Evolutionary conservation across 257 asterid genomes (phyloP), one percentile per base, ranked within the genome.

Genomic region (Echium plantagineum): DNA sequence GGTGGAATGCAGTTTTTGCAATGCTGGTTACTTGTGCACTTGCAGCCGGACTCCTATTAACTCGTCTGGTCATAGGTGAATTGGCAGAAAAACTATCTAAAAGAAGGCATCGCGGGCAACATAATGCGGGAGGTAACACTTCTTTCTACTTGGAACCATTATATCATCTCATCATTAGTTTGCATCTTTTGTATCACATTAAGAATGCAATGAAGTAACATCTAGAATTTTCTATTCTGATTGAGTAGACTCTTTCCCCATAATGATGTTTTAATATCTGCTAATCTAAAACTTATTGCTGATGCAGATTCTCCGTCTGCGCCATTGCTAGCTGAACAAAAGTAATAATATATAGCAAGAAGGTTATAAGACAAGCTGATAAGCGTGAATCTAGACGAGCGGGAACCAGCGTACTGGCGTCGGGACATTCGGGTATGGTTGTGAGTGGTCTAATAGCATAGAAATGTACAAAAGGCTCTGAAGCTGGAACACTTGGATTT

Each of bases 1-100:
- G 95, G 15, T 89, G 97, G 97, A 74, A 76, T 73, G 60, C 74
- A 31, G 97, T 86, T 64, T 89, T 89, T 62, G 24, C 63, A 30
- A 86, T 89, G 95, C 81, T 89, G 62, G 66, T 80, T 51, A 28
- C 68, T 58, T 77, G 95, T 63, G 95, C 91, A 65, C 80, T 78
- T 65, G 69, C 81, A 35, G 90, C 97, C 58, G 94, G 85, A 63
- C 75, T 86, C 67, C 85, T 85, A 47, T 66, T 89, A 55, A 68
- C 86, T 62, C 81, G 80, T 55, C 77, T 85, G 78, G 87, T 86
- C 16, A n/a, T 78, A 16, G 28, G 16, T 52, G 97, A 89, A 66
- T 55, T 83, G 30, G 72, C 62, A 51, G 94, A 82, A 66, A 78
- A 66, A 56, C 49, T 77, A 21, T 68, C 74, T 55, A 67, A 64